Evolutionary conservation across 768 basidiomycete genomes (phyloP).

Genomic region (Myochromella boudieri): DNA sequence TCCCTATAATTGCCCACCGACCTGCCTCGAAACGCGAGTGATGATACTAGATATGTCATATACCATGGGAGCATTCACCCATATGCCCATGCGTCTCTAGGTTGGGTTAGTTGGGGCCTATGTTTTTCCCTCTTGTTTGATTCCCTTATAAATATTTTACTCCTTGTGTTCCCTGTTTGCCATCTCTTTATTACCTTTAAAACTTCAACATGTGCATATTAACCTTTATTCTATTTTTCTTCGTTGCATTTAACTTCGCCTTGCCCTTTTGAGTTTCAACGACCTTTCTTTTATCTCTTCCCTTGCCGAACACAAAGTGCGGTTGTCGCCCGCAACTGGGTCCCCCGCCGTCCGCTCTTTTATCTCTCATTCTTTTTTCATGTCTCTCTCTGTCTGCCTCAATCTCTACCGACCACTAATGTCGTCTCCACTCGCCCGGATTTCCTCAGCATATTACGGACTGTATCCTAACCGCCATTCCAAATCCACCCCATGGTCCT

Average conservation of each 20-base stretch:
- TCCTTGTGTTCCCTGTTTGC: conserved; percentile 33
- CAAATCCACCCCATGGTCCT: too few species aligned
- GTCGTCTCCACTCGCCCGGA: conserved; percentile 5
- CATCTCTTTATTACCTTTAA: conserved; percentile 34
- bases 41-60: not conserved
- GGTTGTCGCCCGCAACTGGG: not conserved
- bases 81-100: conserved; percentile 14
- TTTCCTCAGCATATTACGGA: too few species aligned
- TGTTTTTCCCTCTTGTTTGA: conserved; percentile 61
- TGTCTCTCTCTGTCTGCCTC: too few species aligned
- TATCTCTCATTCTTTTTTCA: too few species aligned
- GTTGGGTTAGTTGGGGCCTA: conserved; percentile 53
- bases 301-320: conserved; percentile 8
- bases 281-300: conserved; percentile 6
- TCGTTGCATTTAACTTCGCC: conserved; percentile 23
- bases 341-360: conserved; percentile 23
- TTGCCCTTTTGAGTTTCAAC: too few species aligned
- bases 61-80: not conserved
- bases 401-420: conserved; percentile 2
- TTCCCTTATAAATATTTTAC: conserved; percentile 30
- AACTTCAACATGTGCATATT: conserved; percentile 15
- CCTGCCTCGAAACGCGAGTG: too few species aligned
- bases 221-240: conserved; percentile 15
- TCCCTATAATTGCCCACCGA: not conserved
- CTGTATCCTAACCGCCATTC: too few species aligned